Conservation (phyloP, 768 basidiomycete genomes). For the Suillus weaverae region DNA sequence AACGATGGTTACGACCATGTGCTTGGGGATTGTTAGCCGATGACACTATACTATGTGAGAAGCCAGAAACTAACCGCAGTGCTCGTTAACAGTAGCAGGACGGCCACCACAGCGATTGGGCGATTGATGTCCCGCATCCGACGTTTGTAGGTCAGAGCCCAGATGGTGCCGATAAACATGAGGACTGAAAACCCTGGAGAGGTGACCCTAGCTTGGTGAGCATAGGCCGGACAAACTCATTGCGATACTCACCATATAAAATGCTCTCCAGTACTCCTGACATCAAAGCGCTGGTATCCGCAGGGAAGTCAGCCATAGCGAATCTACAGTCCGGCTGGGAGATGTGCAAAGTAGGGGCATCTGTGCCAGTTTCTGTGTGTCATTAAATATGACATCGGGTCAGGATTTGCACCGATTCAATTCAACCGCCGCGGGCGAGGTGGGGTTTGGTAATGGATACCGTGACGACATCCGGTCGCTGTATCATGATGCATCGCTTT, state of each 20-base stretch:
- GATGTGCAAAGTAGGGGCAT: not conserved
- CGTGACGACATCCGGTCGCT: not conserved
- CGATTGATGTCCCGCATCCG: slow-evolving; percentile 10
- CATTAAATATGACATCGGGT: not conserved
- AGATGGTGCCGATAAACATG: not conserved
- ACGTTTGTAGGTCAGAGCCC: not conserved
- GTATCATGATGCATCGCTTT: not conserved
- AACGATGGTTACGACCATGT: not conserved
- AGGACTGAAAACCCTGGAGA: not conserved
- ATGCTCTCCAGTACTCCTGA: not conserved
- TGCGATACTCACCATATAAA: not conserved
- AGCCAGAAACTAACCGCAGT: slow-evolving; percentile 14
- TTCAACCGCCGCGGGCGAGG: not conserved
- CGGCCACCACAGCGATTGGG: slow-evolving; percentile 16
- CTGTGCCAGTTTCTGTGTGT: not conserved
- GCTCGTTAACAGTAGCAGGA: slow-evolving; percentile 21
- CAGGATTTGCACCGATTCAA: not conserved
- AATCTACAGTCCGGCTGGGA: not conserved
- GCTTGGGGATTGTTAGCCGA: not conserved
- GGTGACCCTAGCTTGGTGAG: not conserved
- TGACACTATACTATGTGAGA: not conserved
- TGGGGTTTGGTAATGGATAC: not conserved
- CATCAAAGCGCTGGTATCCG: not conserved
- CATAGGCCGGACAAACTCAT: not conserved
- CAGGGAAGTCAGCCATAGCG: not conserved